Conservation (phyloP, 1,139 yeast species). For the Hansenula lynferdii region DNA sequence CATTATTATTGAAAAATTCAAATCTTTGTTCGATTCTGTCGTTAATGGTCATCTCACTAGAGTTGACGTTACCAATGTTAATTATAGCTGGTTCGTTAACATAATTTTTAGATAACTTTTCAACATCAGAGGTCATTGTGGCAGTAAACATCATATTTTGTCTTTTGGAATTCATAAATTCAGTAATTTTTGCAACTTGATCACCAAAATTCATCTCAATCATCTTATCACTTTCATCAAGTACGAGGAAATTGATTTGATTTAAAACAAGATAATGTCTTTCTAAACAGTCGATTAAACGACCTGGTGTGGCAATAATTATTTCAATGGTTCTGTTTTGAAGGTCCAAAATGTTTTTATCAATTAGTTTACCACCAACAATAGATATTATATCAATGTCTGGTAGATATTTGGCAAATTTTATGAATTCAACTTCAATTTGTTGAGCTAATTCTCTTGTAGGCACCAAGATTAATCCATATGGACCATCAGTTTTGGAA, state of each 20-base stretch:
- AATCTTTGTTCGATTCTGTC: slow-evolving; percentile 67
- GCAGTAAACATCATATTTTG: slow-evolving; percentile 92
- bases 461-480: slow-evolving; percentile 74
- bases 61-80: slow-evolving; percentile 55
- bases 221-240: slow-evolving; percentile 96
- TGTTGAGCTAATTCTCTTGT: slow-evolving; percentile 93
- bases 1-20: slow-evolving; percentile 36
- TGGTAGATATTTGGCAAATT: slow-evolving; percentile 38
- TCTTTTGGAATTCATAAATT: slow-evolving; percentile 26
- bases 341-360: slow-evolving; percentile 60
- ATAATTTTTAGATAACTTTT: slow-evolving; percentile 58
- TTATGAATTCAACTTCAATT: slow-evolving; percentile 61
- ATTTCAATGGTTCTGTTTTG: slow-evolving; percentile 64
- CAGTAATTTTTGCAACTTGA: slow-evolving; percentile 53
- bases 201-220: slow-evolving; percentile 92
- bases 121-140: slow-evolving; percentile 77
- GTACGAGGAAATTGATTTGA: slow-evolving; percentile 62
- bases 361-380: slow-evolving; percentile 88
- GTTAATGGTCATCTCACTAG: slow-evolving; percentile 24
- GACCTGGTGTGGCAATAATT: slow-evolving; percentile 91
- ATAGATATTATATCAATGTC: slow-evolving; percentile 57
- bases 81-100: slow-evolving; percentile 58
- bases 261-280: slow-evolving; percentile 54
- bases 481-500: slow-evolving; percentile 52
- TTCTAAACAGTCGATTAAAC: slow-evolving; percentile 77